Base-by-base conservation (phyloP, 148 eudicot species). In the Rhododendron ferrugineum region DNA sequence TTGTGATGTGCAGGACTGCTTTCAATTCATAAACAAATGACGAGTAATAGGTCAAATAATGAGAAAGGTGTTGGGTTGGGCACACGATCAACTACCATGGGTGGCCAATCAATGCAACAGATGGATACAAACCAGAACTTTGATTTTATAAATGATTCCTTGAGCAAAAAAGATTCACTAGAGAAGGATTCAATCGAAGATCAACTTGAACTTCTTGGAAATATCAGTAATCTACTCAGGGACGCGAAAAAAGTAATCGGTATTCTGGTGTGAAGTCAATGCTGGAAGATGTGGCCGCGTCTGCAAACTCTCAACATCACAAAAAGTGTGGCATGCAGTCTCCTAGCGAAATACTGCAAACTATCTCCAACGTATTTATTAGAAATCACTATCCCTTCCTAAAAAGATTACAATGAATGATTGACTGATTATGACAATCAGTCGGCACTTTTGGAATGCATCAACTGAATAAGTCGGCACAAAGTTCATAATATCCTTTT, bases 11-110 rank as follows among this genome's bases (percentile, higher is more conserved):
- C 86, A 96, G 94, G 88, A 92, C 93, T 79, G 93, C 34, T 32
- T n/a, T n/a, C n/a, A n/a, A n/a, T n/a, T n/a, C 96, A 91, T 78
- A 93, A 91, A 89, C 98, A 97, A 87, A 94, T 97, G 98, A 87
- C 91, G 85, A 89, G 87, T 83, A 89, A 84, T 89, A 89, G 85
- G 85, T 88, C 89, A 81, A 89, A 85, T 68, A 88, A 87, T 70
- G 95, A 88, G 81, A 79, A 85, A 58, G 78, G 82, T 66, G 68
- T 86, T 85, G 89, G 62, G 14, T 76, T 84, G 30, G 87, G 82
- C 20, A 46, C 86, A 76, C 87, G 82, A 70, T 78, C 89, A 73
- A 83, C 87, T 72, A 56, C 78, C 49, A 14, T 80, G 74, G 80
- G 91, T 84, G 82, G 87, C 75, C 83, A 78, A 66, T 50, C 84